A percentile compares a stretch with the other conserved stretches of the same genome.
phyloP scores from a whole-genome alignment of 2,329 filamentous ascomycete genomes.

The Talaromyces marneffei region DNA sequence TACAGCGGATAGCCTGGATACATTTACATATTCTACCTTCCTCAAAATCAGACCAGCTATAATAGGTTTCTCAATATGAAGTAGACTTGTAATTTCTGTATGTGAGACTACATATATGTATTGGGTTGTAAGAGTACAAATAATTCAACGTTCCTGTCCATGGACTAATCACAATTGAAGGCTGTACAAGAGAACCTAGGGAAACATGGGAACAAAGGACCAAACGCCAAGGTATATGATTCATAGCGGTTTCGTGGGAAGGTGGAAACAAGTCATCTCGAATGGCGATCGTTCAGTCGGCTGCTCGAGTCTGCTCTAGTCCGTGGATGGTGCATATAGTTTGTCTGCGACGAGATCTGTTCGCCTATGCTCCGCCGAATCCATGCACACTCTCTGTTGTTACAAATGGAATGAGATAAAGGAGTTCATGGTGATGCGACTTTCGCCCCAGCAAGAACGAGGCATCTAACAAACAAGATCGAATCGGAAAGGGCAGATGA shows the following conservation, averaged over 20 bases:
- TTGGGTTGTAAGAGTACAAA: not conserved
- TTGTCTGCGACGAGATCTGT: not conserved
- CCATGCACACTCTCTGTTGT: not conserved
- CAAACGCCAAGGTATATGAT: slow-evolving; percentile 8
- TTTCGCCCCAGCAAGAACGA: not conserved
- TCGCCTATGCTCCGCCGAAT: not conserved
- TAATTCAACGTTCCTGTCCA: not conserved
- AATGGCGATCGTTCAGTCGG: too few species aligned
- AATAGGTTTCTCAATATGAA: not conserved
- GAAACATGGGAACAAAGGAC: not conserved
- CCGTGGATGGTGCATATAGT: not conserved
- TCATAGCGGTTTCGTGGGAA: slow-evolving; percentile 2
- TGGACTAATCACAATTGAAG: not conserved
- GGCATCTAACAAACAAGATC: not conserved
- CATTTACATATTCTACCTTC: not conserved
- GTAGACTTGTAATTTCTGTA: not conserved
- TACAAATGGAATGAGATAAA: not conserved
- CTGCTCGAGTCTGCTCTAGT: not conserved
- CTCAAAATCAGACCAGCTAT: not conserved
- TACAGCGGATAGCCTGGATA: not conserved
- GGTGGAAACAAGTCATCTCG: not conserved
- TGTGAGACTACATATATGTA: not conserved
- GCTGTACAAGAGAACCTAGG: not conserved
- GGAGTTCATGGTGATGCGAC: not conserved
- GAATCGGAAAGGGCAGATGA: not conserved